A percentile compares a stretch with the other conserved stretches of the same genome.
These are phyloP conservation scores for Solanum appendiculatum DNA, from an alignment of 257 asterid species.

Conservation along the genomic window DNA sequence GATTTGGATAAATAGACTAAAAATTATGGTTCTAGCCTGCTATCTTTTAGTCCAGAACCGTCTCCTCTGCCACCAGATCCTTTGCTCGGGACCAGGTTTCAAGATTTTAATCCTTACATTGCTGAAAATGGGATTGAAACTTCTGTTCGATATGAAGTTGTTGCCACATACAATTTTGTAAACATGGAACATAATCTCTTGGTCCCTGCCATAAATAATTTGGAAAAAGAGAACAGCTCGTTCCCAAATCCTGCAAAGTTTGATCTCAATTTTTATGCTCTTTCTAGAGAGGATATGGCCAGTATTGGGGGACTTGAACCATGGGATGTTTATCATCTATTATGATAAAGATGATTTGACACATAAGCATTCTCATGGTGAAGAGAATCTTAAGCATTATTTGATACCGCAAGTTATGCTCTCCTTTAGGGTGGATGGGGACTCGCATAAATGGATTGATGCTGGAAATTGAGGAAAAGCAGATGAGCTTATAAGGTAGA, in stretches of 20 bases:
- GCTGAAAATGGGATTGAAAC: slow-evolving; percentile 14
- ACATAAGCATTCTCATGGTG: too few species aligned
- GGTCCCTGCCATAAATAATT: slow-evolving; percentile 3
- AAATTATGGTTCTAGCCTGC: slow-evolving; percentile 17
- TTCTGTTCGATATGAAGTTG: slow-evolving; percentile 10
- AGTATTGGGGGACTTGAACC: too few species aligned
- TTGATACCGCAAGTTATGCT: too few species aligned
- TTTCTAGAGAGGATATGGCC: not conserved
- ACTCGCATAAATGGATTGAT: too few species aligned
- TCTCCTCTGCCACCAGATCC: slow-evolving; percentile 22
- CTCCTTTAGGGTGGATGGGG: too few species aligned
- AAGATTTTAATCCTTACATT: slow-evolving; percentile 13
- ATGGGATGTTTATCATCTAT: not conserved
- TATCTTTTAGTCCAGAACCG: slow-evolving; percentile 27
- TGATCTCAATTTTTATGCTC: not conserved
- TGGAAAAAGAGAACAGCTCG: slow-evolving; percentile 26
- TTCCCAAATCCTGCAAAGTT: slow-evolving; percentile 12
- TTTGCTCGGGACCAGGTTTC: slow-evolving; percentile 14
- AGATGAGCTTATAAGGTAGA: too few species aligned
- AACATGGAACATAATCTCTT: slow-evolving; percentile 11
- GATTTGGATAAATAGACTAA: slow-evolving; percentile 13
- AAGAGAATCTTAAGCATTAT: too few species aligned
- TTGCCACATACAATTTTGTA: slow-evolving; percentile 10
- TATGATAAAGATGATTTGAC: not conserved
- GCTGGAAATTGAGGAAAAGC: too few species aligned